phyloP scores from a whole-genome alignment of 2,329 filamentous ascomycete genomes.

The Aspergillus uvarum region DNA sequence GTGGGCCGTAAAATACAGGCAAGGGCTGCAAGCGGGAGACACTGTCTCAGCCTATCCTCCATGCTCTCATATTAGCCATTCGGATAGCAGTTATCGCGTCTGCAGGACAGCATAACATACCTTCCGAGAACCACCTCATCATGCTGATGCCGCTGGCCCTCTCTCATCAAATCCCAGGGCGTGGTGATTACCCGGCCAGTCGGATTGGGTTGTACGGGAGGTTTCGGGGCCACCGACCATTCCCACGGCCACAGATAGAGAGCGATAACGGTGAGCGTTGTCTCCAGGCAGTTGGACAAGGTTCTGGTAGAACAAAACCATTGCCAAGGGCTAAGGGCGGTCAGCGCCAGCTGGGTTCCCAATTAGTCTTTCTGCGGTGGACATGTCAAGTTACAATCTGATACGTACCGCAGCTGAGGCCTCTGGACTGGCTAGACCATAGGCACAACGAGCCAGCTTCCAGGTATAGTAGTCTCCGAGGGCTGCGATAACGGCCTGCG shows the following conservation, averaged over 20 bases:
- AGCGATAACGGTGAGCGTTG: conserved; percentile 77
- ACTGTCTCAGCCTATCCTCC: conserved; percentile 54
- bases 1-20: conserved; percentile 88
- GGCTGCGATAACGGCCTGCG: conserved; percentile 77
- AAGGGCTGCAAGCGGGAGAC: conserved; percentile 72
- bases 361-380: conserved; percentile 17
- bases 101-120: conserved; percentile 21
- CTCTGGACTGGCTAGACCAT: conserved; percentile 62
- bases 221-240: conserved; percentile 50
- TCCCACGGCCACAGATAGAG: conserved; percentile 86
- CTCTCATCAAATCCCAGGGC: background rate
- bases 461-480: conserved; percentile 83
- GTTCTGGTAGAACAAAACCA: conserved; percentile 94
- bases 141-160: background rate
- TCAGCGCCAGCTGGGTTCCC: conserved; percentile 63
- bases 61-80: conserved; percentile 11
- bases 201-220: background rate
- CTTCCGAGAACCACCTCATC: conserved; percentile 20
- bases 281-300: conserved; percentile 91
- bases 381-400: background rate
- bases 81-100: background rate
- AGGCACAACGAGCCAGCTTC: conserved; percentile 72
- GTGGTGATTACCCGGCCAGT: background rate
- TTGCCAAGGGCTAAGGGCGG: conserved; percentile 81
- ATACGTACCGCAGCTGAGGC: conserved; percentile 66